phyloP scores from a whole-genome alignment of 768 basidiomycete genomes.

The Trametes cubensis region DNA sequence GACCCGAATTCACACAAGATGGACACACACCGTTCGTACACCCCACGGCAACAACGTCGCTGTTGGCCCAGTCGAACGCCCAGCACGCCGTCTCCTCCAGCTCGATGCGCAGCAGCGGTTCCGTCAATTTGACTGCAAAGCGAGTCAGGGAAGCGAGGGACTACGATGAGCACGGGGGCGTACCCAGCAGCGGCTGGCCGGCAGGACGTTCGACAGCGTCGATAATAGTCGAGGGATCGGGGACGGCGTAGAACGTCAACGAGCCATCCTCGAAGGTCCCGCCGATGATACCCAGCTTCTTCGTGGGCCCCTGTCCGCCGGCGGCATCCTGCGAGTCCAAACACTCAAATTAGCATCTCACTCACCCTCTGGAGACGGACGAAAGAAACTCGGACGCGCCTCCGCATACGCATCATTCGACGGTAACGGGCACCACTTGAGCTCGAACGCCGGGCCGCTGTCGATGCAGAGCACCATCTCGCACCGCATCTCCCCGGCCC shows the following conservation, averaged over 20 bases:
- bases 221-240: conserved; percentile 61
- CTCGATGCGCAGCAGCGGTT: conserved; percentile 73
- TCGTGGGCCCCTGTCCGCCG: conserved; percentile 16
- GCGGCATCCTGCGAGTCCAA: not conserved
- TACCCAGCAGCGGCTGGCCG: conserved; percentile 51
- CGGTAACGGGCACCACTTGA: conserved; percentile 94
- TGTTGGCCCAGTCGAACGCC: conserved; percentile 90
- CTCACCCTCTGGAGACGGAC: conserved; percentile 34
- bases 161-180: conserved; percentile 23
- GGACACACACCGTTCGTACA: conserved; percentile 72
- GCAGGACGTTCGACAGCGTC: conserved; percentile 30
- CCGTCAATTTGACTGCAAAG: conserved; percentile 53
- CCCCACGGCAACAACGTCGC: conserved; percentile 79
- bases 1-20: not conserved
- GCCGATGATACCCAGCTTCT: conserved; percentile 81
- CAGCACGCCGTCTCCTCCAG: conserved; percentile 76
- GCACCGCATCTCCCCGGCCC: conserved; percentile 62
- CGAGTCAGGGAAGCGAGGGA: too few species aligned
- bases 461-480: conserved; percentile 87
- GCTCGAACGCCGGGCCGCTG: conserved; percentile 73
- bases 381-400: too few species aligned
- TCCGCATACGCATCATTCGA: conserved; percentile 54
- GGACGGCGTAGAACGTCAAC: conserved; percentile 75
- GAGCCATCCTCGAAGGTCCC: conserved; percentile 90
- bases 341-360: conserved; percentile 33